Conservation (phyloP, 257 asterid species). For the Linaria vulgaris region DNA sequence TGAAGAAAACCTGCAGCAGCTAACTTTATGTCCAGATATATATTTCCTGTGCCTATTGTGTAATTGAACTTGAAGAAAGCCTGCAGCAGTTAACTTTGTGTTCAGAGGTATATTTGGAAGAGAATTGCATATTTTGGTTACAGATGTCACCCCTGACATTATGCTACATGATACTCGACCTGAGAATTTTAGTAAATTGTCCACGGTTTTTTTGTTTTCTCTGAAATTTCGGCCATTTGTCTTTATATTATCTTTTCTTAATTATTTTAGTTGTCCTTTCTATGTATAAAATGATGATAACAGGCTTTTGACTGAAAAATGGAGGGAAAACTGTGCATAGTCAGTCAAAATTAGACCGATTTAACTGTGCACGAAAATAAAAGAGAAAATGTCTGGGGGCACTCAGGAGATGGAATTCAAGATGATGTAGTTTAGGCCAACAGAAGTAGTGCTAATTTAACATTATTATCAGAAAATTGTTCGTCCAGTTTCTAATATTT, state of each 20-base stretch:
- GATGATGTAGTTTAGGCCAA: not conserved
- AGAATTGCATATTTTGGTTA: too few relatives aligned
- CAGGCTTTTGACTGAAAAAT: not conserved
- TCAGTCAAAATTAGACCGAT: not conserved
- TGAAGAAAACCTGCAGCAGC: too few relatives aligned
- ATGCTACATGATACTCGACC: not conserved
- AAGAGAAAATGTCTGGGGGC: not conserved
- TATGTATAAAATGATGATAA: not conserved
- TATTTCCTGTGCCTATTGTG: too few relatives aligned
- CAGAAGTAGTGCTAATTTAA: not conserved
- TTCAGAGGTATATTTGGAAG: too few relatives aligned
- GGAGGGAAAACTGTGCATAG: not conserved
- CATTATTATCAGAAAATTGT: conserved; percentile 2
- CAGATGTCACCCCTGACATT: too few relatives aligned
- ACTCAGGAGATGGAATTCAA: conserved; percentile 1
- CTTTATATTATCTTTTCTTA: not conserved
- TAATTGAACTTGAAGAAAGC: too few relatives aligned
- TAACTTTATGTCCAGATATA: too few relatives aligned
- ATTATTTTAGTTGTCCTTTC: not conserved
- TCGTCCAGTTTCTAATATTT: conserved; percentile 7
- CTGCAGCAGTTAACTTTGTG: too few relatives aligned
- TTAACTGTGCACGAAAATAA: not conserved
- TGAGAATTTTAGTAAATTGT: not conserved
- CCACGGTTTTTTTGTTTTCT: not conserved
- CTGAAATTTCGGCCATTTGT: too few relatives aligned